A percentile compares a stretch with the other conserved stretches of the same genome.
Evolutionary conservation across 140 eudicot genomes (phyloP).

Genomic region (Stevia rebaudiana): DNA sequence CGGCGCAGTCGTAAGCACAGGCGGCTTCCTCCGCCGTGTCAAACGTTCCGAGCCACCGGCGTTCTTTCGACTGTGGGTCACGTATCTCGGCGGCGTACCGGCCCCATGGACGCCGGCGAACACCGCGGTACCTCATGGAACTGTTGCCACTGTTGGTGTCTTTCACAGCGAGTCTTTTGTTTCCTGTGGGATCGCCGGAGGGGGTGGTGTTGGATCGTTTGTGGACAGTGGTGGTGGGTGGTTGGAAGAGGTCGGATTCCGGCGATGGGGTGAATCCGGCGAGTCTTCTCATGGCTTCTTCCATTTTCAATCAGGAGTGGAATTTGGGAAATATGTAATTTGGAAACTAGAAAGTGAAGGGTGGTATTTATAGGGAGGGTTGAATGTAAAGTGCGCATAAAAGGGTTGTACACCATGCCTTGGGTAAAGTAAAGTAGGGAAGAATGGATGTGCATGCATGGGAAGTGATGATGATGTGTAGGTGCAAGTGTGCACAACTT

Average conservation of each 20-base stretch:
- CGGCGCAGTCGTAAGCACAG: constrained; percentile 86
- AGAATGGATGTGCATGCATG: constrained; percentile 30
- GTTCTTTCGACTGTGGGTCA: constrained; percentile 81
- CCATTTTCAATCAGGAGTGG: constrained; percentile 26
- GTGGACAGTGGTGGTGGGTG: constrained; percentile 29
- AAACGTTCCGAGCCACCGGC: constrained; percentile 88
- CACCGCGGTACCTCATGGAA: constrained; percentile 71
- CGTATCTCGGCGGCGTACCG: constrained; percentile 92
- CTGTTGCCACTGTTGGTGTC: constrained; percentile 16
- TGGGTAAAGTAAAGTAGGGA: background rate
- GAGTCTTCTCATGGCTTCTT: constrained; percentile 64
- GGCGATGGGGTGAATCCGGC: constrained; percentile 38
- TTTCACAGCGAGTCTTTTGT: constrained; percentile 39
- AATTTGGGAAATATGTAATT: background rate
- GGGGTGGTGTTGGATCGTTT: constrained; percentile 26
- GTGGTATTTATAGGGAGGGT: constrained; percentile 25
- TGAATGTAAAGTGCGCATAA: background rate
- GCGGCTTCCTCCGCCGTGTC: constrained; percentile 99
- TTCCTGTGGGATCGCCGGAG: constrained; percentile 11
- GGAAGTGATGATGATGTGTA: background rate
- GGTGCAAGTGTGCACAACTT: background rate
- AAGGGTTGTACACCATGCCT: constrained; percentile 25
- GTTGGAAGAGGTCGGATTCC: constrained; percentile 26
- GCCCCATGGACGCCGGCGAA: constrained; percentile 96
- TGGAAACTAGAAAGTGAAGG: background rate